Evolutionary conservation across 2,329 filamentous ascomycete species (phyloP).

Genomic region (Claviceps sp.): DNA sequence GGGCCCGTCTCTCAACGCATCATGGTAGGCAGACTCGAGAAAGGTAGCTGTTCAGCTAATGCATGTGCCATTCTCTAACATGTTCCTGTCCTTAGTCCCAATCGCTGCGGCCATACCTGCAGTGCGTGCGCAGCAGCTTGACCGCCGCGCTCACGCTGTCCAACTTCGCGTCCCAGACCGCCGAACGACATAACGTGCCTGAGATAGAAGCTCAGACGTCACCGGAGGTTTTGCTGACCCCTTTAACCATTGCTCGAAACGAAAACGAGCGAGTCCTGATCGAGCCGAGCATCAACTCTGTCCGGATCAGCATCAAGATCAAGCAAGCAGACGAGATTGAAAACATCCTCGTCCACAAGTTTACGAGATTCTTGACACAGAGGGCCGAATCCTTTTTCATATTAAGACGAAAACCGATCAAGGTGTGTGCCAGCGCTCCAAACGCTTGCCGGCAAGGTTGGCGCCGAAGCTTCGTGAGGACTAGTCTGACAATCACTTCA

Average conservation of each 20-base stretch:
- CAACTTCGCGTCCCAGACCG: conserved; percentile 94
- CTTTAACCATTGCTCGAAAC: conserved; percentile 81
- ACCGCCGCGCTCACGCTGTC: conserved; percentile 79
- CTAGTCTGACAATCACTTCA: conserved; percentile 20
- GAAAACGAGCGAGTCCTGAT: conserved; percentile 95
- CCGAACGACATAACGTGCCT: conserved; percentile 94
- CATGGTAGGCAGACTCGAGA: not conserved
- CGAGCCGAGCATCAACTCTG: conserved; percentile 92
- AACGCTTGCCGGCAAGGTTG: not conserved
- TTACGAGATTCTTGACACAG: conserved; percentile 91
- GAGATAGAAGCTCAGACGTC: conserved; percentile 90
- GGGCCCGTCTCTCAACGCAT: not conserved
- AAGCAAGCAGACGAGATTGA: conserved; percentile 99
- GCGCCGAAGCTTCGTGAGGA: not conserved
- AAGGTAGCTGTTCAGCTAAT: not conserved
- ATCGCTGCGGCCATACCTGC: conserved; percentile 91
- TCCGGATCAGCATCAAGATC: conserved; percentile 95
- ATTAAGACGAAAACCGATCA: conserved; percentile 83
- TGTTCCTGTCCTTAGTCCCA: conserved; percentile 53
- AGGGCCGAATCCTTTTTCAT: conserved; percentile 96
- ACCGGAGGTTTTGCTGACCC: conserved; percentile 86
- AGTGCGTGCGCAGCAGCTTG: conserved; percentile 87
- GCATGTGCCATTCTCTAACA: not conserved
- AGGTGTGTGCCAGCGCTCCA: conserved; percentile 41
- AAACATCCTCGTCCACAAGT: conserved; percentile 95